Evolutionary conservation across 2,329 filamentous ascomycete genomes (phyloP).

Genomic region (Parafenestella ontariensis): DNA sequence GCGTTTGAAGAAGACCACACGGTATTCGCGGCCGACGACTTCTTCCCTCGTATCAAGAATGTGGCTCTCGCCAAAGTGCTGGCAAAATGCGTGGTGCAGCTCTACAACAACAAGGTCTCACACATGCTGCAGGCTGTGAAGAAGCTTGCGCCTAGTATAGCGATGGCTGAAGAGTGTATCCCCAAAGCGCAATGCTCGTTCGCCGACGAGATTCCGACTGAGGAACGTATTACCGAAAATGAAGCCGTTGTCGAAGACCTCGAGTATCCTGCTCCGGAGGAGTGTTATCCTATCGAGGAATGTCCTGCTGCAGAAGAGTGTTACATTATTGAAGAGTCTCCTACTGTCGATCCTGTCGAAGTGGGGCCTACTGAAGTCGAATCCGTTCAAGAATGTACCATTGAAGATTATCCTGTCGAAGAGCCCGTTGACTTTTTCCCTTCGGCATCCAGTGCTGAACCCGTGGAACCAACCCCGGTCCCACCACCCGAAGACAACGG

Average conservation of each 20-base stretch:
- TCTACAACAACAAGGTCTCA: constrained; percentile 14
- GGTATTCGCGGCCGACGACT: constrained; percentile 8
- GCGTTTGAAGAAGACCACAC: constrained; percentile 19
- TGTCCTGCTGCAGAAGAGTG: too few species aligned
- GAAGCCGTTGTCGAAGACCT: neutral
- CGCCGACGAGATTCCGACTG: neutral
- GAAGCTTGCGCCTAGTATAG: neutral
- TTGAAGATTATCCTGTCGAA: neutral
- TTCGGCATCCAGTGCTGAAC: neutral
- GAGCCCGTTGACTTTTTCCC: neutral
- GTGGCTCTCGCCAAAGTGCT: constrained; percentile 11
- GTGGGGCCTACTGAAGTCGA: too few species aligned
- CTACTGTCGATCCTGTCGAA: too few species aligned
- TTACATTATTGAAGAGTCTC: too few species aligned
- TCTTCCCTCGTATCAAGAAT: constrained; percentile 16
- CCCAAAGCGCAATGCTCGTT: neutral
- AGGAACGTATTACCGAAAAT: neutral
- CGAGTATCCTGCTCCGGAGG: too few species aligned
- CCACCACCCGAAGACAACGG: neutral
- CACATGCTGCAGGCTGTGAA: constrained; percentile 6
- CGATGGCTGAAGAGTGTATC: neutral
- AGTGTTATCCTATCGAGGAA: neutral
- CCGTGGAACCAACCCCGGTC: neutral
- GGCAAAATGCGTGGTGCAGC: constrained; percentile 10
- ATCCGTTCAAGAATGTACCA: too few species aligned